These are phyloP conservation scores for Chamaecyparis obtusa DNA, from an alignment of 75 land plant species.

Conservation along the genomic window DNA sequence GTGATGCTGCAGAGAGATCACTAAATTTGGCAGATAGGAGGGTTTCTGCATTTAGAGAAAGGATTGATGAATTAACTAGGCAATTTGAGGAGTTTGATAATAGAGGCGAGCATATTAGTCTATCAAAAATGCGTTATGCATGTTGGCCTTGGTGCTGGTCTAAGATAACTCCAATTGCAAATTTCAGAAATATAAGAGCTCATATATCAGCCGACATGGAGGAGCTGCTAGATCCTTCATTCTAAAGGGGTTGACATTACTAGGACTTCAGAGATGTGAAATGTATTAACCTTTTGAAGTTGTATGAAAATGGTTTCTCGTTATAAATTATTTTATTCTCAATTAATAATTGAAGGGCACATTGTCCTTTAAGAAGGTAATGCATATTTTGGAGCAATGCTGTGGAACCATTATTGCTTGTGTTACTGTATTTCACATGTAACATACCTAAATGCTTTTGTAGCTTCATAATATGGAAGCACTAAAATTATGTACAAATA, in stretches of 20 bases:
- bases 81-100: conserved; percentile 70
- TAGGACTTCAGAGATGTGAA: background rate
- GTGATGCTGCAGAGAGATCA: conserved; percentile 73
- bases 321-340: background rate
- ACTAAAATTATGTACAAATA: background rate
- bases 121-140: conserved; percentile 31
- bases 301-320: background rate
- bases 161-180: conserved; percentile 10
- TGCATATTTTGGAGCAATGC: background rate
- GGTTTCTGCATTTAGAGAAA: conserved; percentile 45
- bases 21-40: conserved; percentile 79
- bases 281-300: background rate
- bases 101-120: conserved; percentile 25
- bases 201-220: conserved; percentile 41
- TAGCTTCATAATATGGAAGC: background rate
- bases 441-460: background rate
- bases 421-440: background rate
- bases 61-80: conserved; percentile 69
- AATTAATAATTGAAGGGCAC: conserved; percentile 7
- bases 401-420: background rate
- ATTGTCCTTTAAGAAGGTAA: conserved; percentile 3
- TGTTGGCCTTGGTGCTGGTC: conserved; percentile 78
- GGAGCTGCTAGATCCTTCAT: conserved; percentile 31
- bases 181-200: background rate
- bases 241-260: background rate